Conservation (phyloP, 306 rosid species). For the Gleditsia sinensis region DNA sequence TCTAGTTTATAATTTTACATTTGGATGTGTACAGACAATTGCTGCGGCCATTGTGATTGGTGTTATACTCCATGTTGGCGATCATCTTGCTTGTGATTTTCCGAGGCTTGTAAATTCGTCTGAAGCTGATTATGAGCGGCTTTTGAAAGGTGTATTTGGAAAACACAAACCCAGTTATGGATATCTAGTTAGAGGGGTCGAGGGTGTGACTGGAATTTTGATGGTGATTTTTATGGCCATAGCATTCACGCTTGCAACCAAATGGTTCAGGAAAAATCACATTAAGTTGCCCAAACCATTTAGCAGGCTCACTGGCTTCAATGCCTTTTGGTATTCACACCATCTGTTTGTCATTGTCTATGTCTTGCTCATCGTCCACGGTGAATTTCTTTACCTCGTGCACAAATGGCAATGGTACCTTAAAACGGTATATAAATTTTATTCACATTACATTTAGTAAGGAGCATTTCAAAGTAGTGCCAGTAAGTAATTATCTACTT, state of each 20-base stretch:
- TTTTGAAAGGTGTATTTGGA: conserved; percentile 66
- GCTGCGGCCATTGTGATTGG: conserved; percentile 92
- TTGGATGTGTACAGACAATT: conserved; percentile 55
- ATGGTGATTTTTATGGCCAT: conserved; percentile 80
- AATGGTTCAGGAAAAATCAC: conserved; percentile 85
- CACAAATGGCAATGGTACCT: conserved; percentile 79
- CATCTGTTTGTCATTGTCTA: conserved; percentile 94
- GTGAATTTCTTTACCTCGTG: conserved; percentile 68
- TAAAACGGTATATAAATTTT: conserved; percentile 64
- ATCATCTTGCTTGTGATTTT: conserved; percentile 97
- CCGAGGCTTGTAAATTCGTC: conserved; percentile 58
- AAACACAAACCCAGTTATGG: conserved; percentile 57
- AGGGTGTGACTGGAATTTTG: conserved; percentile 86
- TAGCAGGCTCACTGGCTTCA: conserved; percentile 89
- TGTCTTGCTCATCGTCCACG: conserved; percentile 80
- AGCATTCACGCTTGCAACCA: conserved; percentile 92
- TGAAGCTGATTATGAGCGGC: conserved; percentile 30
- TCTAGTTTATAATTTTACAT: neutral
- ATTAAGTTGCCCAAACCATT: conserved; percentile 92
- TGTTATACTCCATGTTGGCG: conserved; percentile 82
- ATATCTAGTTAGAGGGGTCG: conserved; percentile 62
- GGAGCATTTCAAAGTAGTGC: conserved; percentile 17
- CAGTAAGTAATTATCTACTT: conserved; percentile 12
- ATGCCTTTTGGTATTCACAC: conserved; percentile 99
- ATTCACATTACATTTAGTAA: conserved; percentile 3